Conservation (phyloP, 129 eudicot genomes). For the Flaveria sonorensis region DNA sequence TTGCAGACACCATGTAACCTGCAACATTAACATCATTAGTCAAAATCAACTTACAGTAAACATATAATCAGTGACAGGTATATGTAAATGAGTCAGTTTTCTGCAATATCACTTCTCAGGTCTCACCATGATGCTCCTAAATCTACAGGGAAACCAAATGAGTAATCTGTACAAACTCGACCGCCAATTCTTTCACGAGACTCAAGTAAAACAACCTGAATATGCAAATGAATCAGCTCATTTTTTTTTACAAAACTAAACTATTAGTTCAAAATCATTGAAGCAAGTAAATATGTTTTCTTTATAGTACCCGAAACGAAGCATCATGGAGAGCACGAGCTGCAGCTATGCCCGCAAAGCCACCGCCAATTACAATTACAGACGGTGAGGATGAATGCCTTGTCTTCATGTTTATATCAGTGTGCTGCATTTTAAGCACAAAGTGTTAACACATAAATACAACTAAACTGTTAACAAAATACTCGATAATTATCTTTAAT, state of each 20-base stretch:
- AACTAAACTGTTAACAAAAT: background rate
- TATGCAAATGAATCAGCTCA: background rate
- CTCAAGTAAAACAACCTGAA: slow-evolving; percentile 77
- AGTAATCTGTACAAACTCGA: slow-evolving; percentile 84
- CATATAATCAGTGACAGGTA: background rate
- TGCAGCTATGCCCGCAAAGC: slow-evolving; percentile 89
- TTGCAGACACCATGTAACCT: slow-evolving; percentile 99
- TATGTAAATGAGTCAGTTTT: background rate
- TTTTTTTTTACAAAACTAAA: background rate
- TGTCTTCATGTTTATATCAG: slow-evolving; percentile 42
- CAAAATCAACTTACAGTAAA: background rate
- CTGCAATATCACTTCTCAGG: background rate
- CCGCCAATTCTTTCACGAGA: slow-evolving; percentile 98
- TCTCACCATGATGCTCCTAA: slow-evolving; percentile 94
- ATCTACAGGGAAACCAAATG: slow-evolving; percentile 96
- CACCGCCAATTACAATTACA: slow-evolving; percentile 87
- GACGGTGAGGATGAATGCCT: slow-evolving; percentile 61
- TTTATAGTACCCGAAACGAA: slow-evolving; percentile 64
- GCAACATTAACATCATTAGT: slow-evolving; percentile 18
- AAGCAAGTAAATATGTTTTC: background rate
- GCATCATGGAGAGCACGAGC: slow-evolving; percentile 93
- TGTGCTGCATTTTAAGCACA: slow-evolving; percentile 40
- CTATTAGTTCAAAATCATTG: background rate
- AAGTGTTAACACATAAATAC: slow-evolving; percentile 8
- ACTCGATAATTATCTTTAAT: too few species aligned